These are phyloP conservation scores for Candolleomyces aberdarensis DNA, from an alignment of 768 basidiomycete species.

Conservation along the genomic window DNA sequence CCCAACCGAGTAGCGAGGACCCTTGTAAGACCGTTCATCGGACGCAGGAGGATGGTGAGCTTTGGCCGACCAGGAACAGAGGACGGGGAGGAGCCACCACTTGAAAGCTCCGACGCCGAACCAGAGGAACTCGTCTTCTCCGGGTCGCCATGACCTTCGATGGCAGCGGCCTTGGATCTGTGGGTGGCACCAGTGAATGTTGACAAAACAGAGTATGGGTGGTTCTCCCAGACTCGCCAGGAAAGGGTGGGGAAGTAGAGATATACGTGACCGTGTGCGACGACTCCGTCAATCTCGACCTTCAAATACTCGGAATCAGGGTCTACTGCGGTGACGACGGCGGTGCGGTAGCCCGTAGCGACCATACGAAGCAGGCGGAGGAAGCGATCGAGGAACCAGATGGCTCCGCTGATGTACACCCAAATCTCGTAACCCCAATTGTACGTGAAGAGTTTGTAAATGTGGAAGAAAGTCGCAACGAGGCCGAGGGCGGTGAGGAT, in stretches of 20 bases:
- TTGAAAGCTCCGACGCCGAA: too few species aligned
- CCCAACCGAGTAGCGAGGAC: slow-evolving; percentile 1
- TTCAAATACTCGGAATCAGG: slow-evolving; percentile 4
- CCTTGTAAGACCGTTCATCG: slow-evolving; percentile 1
- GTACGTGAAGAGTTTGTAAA: slow-evolving; percentile 7
- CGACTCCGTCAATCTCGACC: slow-evolving; percentile 9
- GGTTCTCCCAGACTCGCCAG: slow-evolving; percentile 12
- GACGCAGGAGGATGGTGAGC: slow-evolving; percentile 5
- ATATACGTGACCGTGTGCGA: slow-evolving; percentile 6
- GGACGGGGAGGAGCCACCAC: too few species aligned
- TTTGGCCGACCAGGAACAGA: neutral
- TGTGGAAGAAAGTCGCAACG: slow-evolving; percentile 10
- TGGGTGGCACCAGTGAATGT: neutral
- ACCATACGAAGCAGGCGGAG: slow-evolving; percentile 4
- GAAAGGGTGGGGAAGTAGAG: slow-evolving; percentile 8
- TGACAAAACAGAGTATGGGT: slow-evolving; percentile 8
- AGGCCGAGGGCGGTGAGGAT: slow-evolving; percentile 23
- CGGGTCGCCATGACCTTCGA: neutral
- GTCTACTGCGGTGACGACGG: slow-evolving; percentile 7
- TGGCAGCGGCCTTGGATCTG: neutral
- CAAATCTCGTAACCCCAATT: slow-evolving; percentile 13
- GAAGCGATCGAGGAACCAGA: slow-evolving; percentile 10
- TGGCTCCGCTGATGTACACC: slow-evolving; percentile 9
- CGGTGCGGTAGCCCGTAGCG: slow-evolving; percentile 4
- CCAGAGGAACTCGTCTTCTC: neutral